Base-by-base conservation (phyloP, 495 filamentous ascomycete genomes). In the Jackrogersella multiformis region DNA sequence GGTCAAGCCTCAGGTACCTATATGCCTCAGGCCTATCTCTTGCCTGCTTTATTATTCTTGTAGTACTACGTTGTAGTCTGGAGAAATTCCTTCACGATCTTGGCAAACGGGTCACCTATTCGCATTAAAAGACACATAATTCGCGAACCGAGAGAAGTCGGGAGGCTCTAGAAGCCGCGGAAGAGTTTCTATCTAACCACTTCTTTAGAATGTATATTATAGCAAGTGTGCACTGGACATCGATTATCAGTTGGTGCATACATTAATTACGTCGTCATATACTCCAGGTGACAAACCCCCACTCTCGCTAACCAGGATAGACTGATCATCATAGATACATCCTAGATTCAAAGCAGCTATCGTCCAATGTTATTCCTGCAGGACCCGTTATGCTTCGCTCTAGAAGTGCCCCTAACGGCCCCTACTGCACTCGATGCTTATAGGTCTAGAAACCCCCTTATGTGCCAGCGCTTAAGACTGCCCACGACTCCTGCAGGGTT, bases 331-430 rank as follows among this genome's bases (percentile, higher is more conserved):
- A 32, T 53, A 41, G 35, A 61, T 51, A 26, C 16, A 55, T 54
- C 64, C 66, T 69, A 60, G 66, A 69, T 55, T 64, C 49, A 9
- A 66, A 51, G 34, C 34, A 23, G 23, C 21, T 38, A 36, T 56
- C n/a, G 48, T 51, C 26, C 32, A 56, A 66, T 51, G 42, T 51
- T 39, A 54, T 26, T 60, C 49, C 24, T 56, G 20, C 24, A 48
- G 49, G 34, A 28, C n/a, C 32, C 49, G 13, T 56, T 32, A 36
- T 51, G 35, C 41, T 49, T 51, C 10, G 23, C 46, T 48, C 39
- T 38, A 54, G 36, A 59, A 39, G 13, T 35, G 41, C 60, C 45
- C 55, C 56, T 42, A 59, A 30, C 23, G 61, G 48, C 35, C 45
- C 21, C 51, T 61, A 24, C 23, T 42, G 53, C 44, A 24, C 28